Percentiles rank a stretch among this genome's conserved stretches.
These are phyloP conservation scores for Pichia sp. DNA, from an alignment of 1,139 yeast species.

Conservation along the genomic window DNA sequence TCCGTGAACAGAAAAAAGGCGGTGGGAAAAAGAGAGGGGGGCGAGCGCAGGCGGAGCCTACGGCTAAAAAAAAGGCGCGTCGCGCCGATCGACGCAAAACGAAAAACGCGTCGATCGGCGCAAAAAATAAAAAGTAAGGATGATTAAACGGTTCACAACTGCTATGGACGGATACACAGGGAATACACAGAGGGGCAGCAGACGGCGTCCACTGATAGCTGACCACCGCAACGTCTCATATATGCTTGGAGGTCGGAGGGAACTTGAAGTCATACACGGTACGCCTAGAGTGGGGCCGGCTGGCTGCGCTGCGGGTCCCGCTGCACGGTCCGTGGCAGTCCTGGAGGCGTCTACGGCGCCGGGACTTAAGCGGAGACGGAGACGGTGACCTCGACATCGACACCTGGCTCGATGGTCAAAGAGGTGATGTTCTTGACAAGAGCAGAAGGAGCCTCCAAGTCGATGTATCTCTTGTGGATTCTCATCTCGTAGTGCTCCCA, in stretches of 20 bases:
- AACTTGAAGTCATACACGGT: constrained; percentile 41
- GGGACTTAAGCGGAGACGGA: constrained; percentile 34
- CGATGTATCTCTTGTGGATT: constrained; percentile 99
- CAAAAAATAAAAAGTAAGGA: background rate
- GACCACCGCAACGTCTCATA: constrained; percentile 57
- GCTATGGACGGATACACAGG: background rate
- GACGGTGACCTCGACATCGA: constrained; percentile 52
- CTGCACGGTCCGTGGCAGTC: background rate
- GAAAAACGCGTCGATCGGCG: background rate
- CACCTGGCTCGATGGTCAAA: constrained; percentile 74
- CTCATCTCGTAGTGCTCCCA: constrained; percentile 99
- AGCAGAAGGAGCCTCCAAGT: constrained; percentile 95
- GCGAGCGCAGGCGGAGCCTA: background rate
- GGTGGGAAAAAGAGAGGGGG: too few relatives aligned
- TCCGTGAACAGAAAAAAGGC: background rate
- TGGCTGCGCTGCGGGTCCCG: background rate
- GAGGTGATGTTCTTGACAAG: constrained; percentile 95
- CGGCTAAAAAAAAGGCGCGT: background rate
- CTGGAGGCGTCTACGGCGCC: background rate
- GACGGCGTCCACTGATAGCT: constrained; percentile 43
- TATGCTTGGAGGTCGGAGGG: constrained; percentile 16
- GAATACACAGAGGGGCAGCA: background rate
- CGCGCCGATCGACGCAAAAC: constrained; percentile 8
- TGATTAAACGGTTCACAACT: background rate
- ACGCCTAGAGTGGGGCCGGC: constrained; percentile 51